Evolutionary conservation across 371 early-diverging fungal genomes (phyloP).

Genomic region (Mortierella sp.): DNA sequence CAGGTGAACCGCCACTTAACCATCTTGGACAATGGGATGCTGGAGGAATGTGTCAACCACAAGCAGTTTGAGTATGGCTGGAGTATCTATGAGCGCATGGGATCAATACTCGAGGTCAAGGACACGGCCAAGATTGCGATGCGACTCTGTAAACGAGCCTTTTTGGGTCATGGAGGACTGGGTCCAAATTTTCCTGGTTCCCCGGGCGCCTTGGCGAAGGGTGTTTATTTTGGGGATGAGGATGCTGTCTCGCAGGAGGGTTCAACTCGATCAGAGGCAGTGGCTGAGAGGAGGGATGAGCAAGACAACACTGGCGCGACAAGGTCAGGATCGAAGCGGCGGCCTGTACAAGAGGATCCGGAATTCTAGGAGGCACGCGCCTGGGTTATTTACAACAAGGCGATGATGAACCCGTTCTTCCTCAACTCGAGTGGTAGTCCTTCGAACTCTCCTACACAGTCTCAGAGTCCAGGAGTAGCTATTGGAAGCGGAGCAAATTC

Average conservation of each 20-base stretch:
- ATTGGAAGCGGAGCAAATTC: not conserved
- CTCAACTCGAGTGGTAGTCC: not conserved
- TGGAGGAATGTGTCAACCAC: slow-evolving; percentile 46
- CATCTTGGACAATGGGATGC: slow-evolving; percentile 36
- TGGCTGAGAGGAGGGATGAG: not conserved
- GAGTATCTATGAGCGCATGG: slow-evolving; percentile 50
- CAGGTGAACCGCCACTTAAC: slow-evolving; percentile 35
- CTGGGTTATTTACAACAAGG: slow-evolving; percentile 53
- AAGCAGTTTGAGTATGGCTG: slow-evolving; percentile 49
- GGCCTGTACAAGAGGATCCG: slow-evolving; percentile 16
- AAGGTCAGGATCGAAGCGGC: not conserved
- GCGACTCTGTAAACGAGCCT: slow-evolving; percentile 44
- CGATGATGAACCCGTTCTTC: slow-evolving; percentile 26
- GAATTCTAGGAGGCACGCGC: slow-evolving; percentile 52
- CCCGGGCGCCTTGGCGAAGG: slow-evolving; percentile 19
- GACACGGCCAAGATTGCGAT: slow-evolving; percentile 39
- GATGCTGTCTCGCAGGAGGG: too few relatives aligned
- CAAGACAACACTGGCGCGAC: not conserved
- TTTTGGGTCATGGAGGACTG: slow-evolving; percentile 34
- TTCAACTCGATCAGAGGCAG: not conserved
- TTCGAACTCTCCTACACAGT: slow-evolving; percentile 9
- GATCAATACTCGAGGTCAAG: slow-evolving; percentile 33
- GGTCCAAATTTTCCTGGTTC: slow-evolving; percentile 22
- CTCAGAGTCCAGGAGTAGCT: not conserved
- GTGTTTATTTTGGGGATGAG: slow-evolving; percentile 27